Percentiles rank a stretch among this genome's conserved stretches.
These are phyloP conservation scores for Mortierella antarctica DNA, from an alignment of 192 early-diverging fungal species.

Conservation along the genomic window DNA sequence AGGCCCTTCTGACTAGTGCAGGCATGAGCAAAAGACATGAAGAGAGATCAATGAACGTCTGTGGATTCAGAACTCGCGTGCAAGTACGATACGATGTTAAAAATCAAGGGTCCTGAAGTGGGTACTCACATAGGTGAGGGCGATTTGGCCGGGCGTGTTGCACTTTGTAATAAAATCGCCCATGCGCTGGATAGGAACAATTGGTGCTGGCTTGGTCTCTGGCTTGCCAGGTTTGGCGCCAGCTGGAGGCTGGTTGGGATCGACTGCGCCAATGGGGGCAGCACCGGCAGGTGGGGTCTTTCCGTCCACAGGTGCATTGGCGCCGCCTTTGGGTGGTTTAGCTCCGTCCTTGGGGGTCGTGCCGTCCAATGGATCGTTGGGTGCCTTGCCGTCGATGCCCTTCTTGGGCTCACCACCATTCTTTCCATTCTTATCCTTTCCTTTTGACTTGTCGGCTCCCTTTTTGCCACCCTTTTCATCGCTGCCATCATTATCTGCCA, in stretches of 20 bases:
- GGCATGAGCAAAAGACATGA: not conserved
- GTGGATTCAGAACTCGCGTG: not conserved
- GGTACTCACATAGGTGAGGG: conserved; percentile 57
- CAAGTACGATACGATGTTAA: not conserved
- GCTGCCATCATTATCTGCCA: not conserved
- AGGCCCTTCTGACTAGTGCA: conserved; percentile 60
- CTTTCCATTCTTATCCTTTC: not conserved
- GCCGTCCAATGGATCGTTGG: not conserved
- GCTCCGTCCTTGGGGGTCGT: not conserved
- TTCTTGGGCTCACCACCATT: not conserved
- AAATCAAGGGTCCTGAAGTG: not conserved
- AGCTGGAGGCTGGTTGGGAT: conserved; percentile 2
- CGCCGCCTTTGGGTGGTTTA: conserved; percentile 3
- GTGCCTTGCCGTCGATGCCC: not conserved
- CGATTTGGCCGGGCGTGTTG: conserved; percentile 58
- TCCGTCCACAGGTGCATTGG: conserved; percentile 9
- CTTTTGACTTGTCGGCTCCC: not conserved
- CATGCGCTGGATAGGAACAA: conserved; percentile 43
- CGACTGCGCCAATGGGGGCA: not conserved
- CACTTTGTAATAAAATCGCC: conserved; percentile 58
- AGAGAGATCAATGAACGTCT: not conserved
- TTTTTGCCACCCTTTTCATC: not conserved
- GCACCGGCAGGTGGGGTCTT: conserved; percentile 7
- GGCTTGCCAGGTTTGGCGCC: not conserved
- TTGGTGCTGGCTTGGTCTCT: conserved; percentile 18